Base-by-base conservation (phyloP, 1,284 basidiomycete genomes). In the Trichosporon coremiiforme region DNA sequence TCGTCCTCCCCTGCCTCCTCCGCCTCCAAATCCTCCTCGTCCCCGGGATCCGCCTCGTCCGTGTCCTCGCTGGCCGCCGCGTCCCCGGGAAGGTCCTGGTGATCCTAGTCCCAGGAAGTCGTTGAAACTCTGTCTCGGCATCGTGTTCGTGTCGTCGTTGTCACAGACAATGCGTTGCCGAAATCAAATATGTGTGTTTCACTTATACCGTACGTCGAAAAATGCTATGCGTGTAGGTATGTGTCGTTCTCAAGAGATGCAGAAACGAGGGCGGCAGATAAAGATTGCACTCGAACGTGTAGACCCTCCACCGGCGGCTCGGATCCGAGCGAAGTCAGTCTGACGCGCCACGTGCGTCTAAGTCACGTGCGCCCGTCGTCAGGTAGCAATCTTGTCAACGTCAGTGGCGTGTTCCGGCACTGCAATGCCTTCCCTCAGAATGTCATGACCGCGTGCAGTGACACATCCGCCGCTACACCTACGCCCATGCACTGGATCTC, bases 31-130 rank as follows among this genome's bases (percentile, higher is more conserved):
- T 15, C 20, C 25, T 15, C 60, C 45, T n/a, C 22, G 1, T 15
- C 64, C 64, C 29, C 74, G 69, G 25, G 72, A 70, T 65, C 72
- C 36, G n/a, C 74, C 74, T 62, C 73, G 33, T 25, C 67, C 67
- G 25, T 53, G 47, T 2, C 57, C 57, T 7, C 57, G 29, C 17
- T 60, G 29, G 57, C 57, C 57, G 57, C 57, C 57, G 29, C 57
- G 29, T n/a, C 25, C 31, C n/a, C 20, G 47, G 50, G 22, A 53
- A 2, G 53, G 53, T 5, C 47, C 53, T 7, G 66, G 45, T 12
- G 65, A 31, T 1, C 53, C 53, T 38, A 60, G 17, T 22, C 57
- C 57, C 29, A 55, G 47, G 20, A 38, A 66, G 45, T 66, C 47
- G 53, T 66, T 55, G 53, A 53, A 66, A 35, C 50, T 55, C 53